Conservation (phyloP, 1,284 basidiomycete genomes). For the Anthracocystis setariae region DNA sequence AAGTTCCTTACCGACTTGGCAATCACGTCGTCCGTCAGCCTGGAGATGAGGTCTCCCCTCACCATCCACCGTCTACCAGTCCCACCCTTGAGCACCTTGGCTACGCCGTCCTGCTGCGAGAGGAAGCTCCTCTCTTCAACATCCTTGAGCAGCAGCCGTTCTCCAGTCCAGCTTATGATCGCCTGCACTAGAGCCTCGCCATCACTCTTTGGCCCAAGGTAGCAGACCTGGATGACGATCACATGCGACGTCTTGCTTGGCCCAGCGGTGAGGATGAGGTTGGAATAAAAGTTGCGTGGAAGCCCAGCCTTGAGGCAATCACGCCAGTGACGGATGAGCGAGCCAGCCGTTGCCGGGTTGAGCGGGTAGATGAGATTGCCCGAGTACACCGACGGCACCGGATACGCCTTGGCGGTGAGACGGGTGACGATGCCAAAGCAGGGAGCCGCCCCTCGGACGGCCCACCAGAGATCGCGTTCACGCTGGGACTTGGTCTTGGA, state of each 20-base stretch:
- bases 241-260: slow-evolving; percentile 70
- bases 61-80: slow-evolving; percentile 69
- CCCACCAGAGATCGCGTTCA: slow-evolving; percentile 80
- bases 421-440: slow-evolving; percentile 85
- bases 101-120: slow-evolving; percentile 87
- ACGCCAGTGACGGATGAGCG: slow-evolving; percentile 87
- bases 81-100: slow-evolving; percentile 84
- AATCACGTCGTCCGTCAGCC: slow-evolving; percentile 84
- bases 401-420: slow-evolving; percentile 84
- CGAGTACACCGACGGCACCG: slow-evolving; percentile 85
- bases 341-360: slow-evolving; percentile 81
- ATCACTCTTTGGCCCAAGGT: slow-evolving; percentile 76
- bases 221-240: slow-evolving; percentile 89
- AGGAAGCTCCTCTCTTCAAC: slow-evolving; percentile 87
- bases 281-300: slow-evolving; percentile 85
- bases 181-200: slow-evolving; percentile 82
- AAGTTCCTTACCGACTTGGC: slow-evolving; percentile 83
- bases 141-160: slow-evolving; percentile 80
- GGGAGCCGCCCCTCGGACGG: slow-evolving; percentile 83
- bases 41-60: slow-evolving; percentile 72
- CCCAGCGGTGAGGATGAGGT: slow-evolving; percentile 86
- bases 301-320: slow-evolving; percentile 82
- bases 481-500: slow-evolving; percentile 47
- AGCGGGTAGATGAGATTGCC: slow-evolving; percentile 90
- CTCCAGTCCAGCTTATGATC: slow-evolving; percentile 83